Evolutionary conservation across 352 stramenopile species (phyloP), one percentile per base, ranked within the genome.

Genomic region (Pythium pyrilobum): DNA sequence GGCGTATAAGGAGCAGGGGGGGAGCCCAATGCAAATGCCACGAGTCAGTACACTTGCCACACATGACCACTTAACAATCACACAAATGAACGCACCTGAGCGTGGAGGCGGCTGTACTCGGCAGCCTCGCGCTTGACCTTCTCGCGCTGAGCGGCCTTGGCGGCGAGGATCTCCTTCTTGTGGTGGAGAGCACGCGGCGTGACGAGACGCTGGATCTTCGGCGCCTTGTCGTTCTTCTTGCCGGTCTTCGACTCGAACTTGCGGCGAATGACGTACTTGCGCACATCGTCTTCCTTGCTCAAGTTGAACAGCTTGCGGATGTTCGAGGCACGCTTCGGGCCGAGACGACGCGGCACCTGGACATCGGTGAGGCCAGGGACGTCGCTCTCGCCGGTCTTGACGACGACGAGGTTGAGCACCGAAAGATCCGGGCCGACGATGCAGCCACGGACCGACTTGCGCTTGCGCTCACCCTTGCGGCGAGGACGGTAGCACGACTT

Each of bases 261-360:
- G 74, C 97, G 96, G 59, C 85, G 79, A 69, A 99, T 98, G 32
- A 99, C 96, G 77, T 98, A 99, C 85, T 99, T 99, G 59, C 92
- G 85, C 32, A 99, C 96, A 84, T 99, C 97, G 74, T 99, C 97
- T 47, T 99, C 96, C 90, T 99, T 99, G 74, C 83, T 93, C 66
- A 99, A 86, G 89, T 99, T 99, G 87, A 99, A 99, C 61, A 99
- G 78, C 85, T 99, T 99, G 72, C 97, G 96, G 81, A 99, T 99
- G 79, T 99, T 99, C 79, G 96, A 98, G 58, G 97, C 97, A 71
- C 97, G 92, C 96, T 99, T 99, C 61, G 97, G 97, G 56, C 97
- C 97, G 41, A 99, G 88, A 76, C 97, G 95, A 82, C 97, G 96
- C 57, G 97, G 97, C 64, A 92, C 81, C 64, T 92, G 82, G 59